Conservation (phyloP, 1,284 basidiomycete species). For the Leucoagaricus sp. region DNA sequence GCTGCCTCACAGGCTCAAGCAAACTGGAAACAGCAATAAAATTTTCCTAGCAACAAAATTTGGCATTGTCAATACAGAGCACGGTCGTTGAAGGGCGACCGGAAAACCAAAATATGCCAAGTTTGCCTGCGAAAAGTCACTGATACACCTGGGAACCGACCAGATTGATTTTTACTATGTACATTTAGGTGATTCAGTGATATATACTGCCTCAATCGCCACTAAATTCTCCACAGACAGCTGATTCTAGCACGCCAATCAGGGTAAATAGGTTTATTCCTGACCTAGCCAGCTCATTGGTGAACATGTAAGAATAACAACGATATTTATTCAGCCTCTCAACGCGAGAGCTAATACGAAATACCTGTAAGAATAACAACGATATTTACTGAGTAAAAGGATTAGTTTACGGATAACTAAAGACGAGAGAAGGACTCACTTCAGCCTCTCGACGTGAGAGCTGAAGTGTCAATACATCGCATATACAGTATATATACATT, state of each 20-base stretch:
- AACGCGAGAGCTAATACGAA: no score
- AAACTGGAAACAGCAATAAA: constrained; percentile 42
- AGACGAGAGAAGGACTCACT: no score
- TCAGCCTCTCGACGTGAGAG: no score
- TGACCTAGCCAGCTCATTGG: no score
- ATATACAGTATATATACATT: no score
- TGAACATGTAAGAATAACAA: no score
- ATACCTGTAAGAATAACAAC: no score
- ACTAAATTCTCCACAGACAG: constrained; percentile 26
- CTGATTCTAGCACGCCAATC: constrained; percentile 46
- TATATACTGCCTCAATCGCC: no score
- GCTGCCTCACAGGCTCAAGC: constrained; percentile 36
- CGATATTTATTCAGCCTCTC: no score
- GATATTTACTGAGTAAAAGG: no score
- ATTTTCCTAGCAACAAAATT: constrained; percentile 57
- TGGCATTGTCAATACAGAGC: constrained; percentile 29
- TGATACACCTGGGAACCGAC: constrained; percentile 35
- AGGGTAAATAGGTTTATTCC: constrained; percentile 38
- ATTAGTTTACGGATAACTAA: no score
- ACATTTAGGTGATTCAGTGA: constrained; percentile 24
- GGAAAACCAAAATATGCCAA: constrained; percentile 39
- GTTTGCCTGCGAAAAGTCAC: constrained; percentile 28
- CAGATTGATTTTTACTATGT: constrained; percentile 36
- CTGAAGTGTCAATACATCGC: no score
- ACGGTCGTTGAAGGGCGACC: constrained; percentile 15